These are phyloP conservation scores for Babesia bigemina DNA, from an alignment of 169 alveolate genomes.

Conservation along the genomic window DNA sequence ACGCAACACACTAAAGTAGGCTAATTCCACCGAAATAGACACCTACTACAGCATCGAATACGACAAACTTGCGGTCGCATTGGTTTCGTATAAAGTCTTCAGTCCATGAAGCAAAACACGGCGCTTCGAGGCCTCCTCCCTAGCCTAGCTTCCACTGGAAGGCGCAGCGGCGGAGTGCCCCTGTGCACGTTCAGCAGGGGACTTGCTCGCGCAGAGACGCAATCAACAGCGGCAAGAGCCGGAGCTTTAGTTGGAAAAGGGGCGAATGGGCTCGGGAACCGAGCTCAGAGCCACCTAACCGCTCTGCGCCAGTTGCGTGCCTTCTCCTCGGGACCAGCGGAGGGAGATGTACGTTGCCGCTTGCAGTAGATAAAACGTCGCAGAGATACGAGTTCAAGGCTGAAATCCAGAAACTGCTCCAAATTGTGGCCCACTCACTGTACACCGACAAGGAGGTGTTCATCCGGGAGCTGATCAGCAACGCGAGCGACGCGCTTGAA, in stretches of 20 bases:
- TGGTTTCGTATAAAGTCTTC: neutral
- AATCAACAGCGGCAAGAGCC: too few relatives aligned
- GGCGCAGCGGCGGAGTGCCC: neutral
- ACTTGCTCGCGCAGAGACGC: too few relatives aligned
- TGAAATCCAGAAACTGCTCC: slow-evolving; percentile 94
- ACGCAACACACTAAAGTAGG: neutral
- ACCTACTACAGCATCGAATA: too few relatives aligned
- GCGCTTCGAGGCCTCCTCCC: slow-evolving; percentile 1
- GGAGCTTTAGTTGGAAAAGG: too few relatives aligned
- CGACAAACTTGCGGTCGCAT: neutral
- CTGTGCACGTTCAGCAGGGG: too few relatives aligned
- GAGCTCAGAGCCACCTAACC: neutral
- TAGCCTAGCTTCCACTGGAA: neutral
- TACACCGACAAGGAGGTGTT: slow-evolving; percentile 96
- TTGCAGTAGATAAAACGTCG: neutral
- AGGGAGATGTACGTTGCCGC: slow-evolving; percentile 14
- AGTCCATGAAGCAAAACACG: slow-evolving; percentile 16
- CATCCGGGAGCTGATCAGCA: slow-evolving; percentile 97
- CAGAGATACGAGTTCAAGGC: slow-evolving; percentile 85
- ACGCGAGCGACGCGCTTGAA: slow-evolving; percentile 99
- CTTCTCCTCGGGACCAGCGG: slow-evolving; percentile 15
- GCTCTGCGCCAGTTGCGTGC: slow-evolving; percentile 8
- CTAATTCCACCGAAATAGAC: neutral
- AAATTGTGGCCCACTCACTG: slow-evolving; percentile 94
- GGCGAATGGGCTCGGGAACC: neutral